phyloP scores from a whole-genome alignment of 768 basidiomycete genomes.

The Hericium rajendrae region DNA sequence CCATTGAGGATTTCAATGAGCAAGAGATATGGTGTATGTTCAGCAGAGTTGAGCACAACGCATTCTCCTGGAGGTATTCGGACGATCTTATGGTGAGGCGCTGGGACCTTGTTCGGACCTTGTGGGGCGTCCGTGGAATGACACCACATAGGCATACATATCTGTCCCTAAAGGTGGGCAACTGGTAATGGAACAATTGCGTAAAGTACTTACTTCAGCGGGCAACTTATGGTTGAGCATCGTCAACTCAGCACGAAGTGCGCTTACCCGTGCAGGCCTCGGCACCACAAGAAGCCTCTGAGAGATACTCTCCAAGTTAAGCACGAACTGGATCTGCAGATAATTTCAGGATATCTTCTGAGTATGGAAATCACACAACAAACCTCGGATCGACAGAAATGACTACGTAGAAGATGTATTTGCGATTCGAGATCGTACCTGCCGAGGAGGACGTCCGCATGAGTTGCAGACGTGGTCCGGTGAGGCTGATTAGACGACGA shows the following conservation, averaged over 20 bases:
- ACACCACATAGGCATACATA: conserved; percentile 88
- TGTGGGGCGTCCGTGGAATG: conserved; percentile 52
- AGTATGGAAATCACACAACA: conserved; percentile 15
- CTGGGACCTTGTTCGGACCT: conserved; percentile 29
- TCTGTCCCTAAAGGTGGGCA: conserved; percentile 29
- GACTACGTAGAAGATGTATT: conserved; percentile 64
- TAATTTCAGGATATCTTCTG: conserved; percentile 5
- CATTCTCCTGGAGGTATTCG: conserved; percentile 96
- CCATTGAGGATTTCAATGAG: conserved; percentile 84
- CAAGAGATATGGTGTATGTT: conserved; percentile 88
- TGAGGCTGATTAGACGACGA: conserved; percentile 36
- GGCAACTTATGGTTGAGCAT: conserved; percentile 93
- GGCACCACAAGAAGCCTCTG: conserved; percentile 89
- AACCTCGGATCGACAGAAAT: conserved; percentile 85
- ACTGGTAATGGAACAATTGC: not conserved
- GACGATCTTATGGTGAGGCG: conserved; percentile 89
- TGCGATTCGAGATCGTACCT: conserved; percentile 63
- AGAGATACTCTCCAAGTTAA: conserved; percentile 85
- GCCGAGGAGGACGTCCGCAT: conserved; percentile 49
- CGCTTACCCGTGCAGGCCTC: conserved; percentile 88
- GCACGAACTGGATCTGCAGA: conserved; percentile 71
- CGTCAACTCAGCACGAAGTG: conserved; percentile 92
- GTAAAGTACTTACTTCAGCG: conserved; percentile 56
- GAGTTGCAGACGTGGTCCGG: conserved; percentile 33
- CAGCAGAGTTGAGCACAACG: conserved; percentile 96